Evolutionary conservation across 2,329 filamentous ascomycete genomes (phyloP), one percentile per base, ranked within the genome.

Genomic region (Colletotrichum salicis): DNA sequence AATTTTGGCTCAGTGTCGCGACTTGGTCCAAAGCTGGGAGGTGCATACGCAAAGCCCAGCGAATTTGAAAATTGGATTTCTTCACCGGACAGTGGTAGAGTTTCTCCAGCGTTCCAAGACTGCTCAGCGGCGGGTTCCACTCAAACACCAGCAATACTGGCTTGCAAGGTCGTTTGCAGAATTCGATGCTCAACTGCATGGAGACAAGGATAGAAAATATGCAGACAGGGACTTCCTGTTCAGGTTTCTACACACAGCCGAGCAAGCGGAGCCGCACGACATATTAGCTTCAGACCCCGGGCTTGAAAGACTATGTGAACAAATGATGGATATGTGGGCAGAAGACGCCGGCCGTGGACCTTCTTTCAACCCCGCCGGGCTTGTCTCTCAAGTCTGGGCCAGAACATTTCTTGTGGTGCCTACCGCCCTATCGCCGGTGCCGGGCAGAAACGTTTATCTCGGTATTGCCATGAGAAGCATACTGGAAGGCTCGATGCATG

Each of bases 81-180:
- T 69, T 6, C 60, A 69, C 22, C 41, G 60, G 7, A 69, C 66
- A 11, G 60, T 59, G 1, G 13, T 64, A 5, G 66, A 69, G 2
- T 69, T 69, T n/a, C 57, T 67, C 2, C 31, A 12, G 54, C 29
- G 37, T 13, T 10, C 10, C 37, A 24, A 10, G 5, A 22, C 8
- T 2, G 10, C 10, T 12, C 31, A 27, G 45, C 33, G 10, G 41
- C 31, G 7, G 1, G 2, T 22, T 15, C n/a, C n/a, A 3, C 45
- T 37, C 6, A 48, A 5, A 4, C 29, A 15, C n/a, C 2, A 37
- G 29, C 41, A 41, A 2, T 51, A 51, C 1, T 12, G 29, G n/a
- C 45, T 63, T 24, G 60, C 45, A 10, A 33, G 29, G n/a, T 52
- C 60, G 3, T 63, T 8, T 13, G 33, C 10, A 5, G 10, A 35